Evolutionary conservation across 2,329 filamentous ascomycete genomes (phyloP).

Genomic region (Colletotrichum spinosum): DNA sequence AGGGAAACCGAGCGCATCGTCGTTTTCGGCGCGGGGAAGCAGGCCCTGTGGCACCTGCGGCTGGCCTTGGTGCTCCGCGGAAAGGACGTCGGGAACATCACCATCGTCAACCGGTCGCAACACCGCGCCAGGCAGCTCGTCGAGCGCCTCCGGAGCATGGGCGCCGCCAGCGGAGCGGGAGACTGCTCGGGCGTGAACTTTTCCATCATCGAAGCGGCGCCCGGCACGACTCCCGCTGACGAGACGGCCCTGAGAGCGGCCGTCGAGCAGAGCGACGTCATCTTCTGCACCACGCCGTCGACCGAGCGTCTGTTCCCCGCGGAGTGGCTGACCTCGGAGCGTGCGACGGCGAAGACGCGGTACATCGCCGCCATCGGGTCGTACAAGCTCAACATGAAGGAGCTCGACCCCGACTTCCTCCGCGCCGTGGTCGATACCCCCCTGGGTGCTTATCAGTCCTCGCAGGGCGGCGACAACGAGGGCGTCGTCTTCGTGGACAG

Average conservation of each 20-base stretch:
- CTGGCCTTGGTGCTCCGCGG: constrained; percentile 68
- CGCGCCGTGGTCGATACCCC: constrained; percentile 39
- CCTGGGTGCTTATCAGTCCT: constrained; percentile 21
- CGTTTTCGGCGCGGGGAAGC: constrained; percentile 40
- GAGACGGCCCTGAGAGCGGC: constrained; percentile 23
- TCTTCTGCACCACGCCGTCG: constrained; percentile 49
- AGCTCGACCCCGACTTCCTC: constrained; percentile 46
- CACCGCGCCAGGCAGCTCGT: constrained; percentile 15
- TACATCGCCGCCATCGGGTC: constrained; percentile 48
- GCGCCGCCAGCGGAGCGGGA: constrained; percentile 35
- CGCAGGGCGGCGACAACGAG: constrained; percentile 22
- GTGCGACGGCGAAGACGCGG: constrained; percentile 39
- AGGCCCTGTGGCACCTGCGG: constrained; percentile 73
- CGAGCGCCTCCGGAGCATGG: constrained; percentile 39
- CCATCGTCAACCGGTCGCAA: constrained; percentile 48
- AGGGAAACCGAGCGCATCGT: constrained; percentile 41
- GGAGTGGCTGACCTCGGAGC: constrained; percentile 37
- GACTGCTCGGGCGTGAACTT: constrained; percentile 19
- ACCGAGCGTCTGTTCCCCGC: constrained; percentile 44
- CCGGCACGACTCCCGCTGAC: constrained; percentile 36
- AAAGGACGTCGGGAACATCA: constrained; percentile 43
- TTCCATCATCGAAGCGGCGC: constrained; percentile 26
- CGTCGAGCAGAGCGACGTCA: constrained; percentile 42
- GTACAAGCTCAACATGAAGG: constrained; percentile 47
- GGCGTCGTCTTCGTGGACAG: constrained; percentile 43